Conservation (phyloP, 306 rosid genomes). For the Medicago lupulina region DNA sequence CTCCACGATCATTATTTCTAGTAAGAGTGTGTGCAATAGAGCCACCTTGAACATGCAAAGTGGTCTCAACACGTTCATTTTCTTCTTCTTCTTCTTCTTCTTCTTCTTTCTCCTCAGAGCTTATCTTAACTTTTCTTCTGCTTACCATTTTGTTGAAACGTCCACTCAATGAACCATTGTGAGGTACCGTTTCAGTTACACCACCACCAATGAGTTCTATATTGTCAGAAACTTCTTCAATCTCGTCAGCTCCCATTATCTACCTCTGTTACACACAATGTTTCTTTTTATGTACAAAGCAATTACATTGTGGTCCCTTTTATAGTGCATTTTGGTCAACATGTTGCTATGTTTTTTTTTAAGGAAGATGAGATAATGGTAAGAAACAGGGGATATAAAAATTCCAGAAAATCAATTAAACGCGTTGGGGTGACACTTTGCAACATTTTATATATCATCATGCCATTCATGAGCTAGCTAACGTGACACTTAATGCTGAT, state of each 20-base stretch:
- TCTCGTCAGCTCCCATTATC: slow-evolving; percentile 40
- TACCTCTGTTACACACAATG: neutral
- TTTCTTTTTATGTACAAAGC: neutral
- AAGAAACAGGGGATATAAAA: neutral
- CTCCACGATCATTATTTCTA: slow-evolving; percentile 1
- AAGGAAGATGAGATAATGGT: neutral
- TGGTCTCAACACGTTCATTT: slow-evolving; percentile 43
- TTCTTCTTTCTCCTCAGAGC: neutral
- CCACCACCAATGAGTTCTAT: slow-evolving; percentile 40
- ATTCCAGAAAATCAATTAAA: neutral
- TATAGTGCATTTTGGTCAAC: neutral
- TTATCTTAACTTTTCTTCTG: neutral
- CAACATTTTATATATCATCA: neutral
- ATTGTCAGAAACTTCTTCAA: slow-evolving; percentile 15
- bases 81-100: slow-evolving; percentile 29
- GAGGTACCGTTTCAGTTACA: slow-evolving; percentile 20
- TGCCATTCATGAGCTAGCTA: neutral
- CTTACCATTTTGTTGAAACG: too few relatives aligned
- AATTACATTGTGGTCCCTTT: neutral
- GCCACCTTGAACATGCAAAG: slow-evolving; percentile 49
- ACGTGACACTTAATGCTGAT: neutral
- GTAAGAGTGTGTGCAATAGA: slow-evolving; percentile 40
- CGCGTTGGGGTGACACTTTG: neutral
- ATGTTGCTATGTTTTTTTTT: neutral
- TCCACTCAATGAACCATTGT: slow-evolving; percentile 17